Evolutionary conservation across 257 asterid species (phyloP), one percentile per base, ranked within the genome.

Genomic region (Catharanthus roseus): DNA sequence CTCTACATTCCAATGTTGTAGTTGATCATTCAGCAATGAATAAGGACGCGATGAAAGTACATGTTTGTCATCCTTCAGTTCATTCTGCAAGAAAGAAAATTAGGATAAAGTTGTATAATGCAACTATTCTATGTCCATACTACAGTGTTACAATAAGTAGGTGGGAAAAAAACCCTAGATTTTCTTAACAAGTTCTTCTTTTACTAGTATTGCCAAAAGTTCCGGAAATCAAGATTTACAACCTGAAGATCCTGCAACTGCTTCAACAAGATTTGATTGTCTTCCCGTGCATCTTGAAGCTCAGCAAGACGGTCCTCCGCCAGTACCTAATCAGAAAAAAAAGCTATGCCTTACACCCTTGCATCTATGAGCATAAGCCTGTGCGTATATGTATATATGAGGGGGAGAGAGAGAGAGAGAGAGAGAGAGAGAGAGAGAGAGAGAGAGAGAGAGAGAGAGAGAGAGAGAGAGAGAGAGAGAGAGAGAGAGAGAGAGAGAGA

Each of bases 231-330:
- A 69, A 45, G 60, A 33, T 77, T 63, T 39, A 72, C 69, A 80
- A 93, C 97, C 99, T 93, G 89, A 81, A 84, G 96, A 80, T 93
- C 96, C 51, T 88, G 93, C 81, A 93, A 84, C 90, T 93, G 96
- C 83, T 89, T 93, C 78, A 88, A 80, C 84, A 89, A 80, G 68
- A 75, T 78, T 65, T 73, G 69, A 78, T 93, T 88, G 84, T 93
- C 99, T 66, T 93, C 96, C 75, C 74, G 87, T 60, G 93, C 89
- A 80, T 88, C 95, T 80, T 82, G 91, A 85, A 93, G 93, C 86
- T 93, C 97, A 34, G 97, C 75, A 75, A 82, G 91, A 68, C 99
- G 96, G 78, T 89, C 95, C 72, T 86, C 95, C 29, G 93, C 95
- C 75, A 89, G 84, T 49, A 82, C 90, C 99, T 91, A 79, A 85